Evolutionary conservation across 352 stramenopile species (phyloP).

Genomic region (Globisporangium nunn): DNA sequence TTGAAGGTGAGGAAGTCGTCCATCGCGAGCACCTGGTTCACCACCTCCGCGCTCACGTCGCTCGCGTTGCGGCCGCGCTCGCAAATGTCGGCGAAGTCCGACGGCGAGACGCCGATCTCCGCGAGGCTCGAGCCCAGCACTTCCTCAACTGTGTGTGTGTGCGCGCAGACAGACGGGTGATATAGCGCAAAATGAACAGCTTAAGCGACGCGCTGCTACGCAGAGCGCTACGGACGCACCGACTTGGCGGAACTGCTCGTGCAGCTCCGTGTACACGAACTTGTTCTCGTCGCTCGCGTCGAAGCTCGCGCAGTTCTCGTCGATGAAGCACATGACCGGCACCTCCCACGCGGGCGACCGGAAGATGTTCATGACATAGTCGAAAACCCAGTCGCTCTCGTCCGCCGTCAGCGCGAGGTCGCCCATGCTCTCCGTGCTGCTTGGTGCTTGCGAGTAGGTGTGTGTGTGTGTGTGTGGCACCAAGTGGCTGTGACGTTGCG

Average conservation of each 20-base stretch:
- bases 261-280: conserved; percentile 81
- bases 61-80: conserved; percentile 52
- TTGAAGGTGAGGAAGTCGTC: conserved; percentile 91
- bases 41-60: conserved; percentile 65
- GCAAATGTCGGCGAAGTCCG: conserved; percentile 81
- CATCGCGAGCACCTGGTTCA: conserved; percentile 85
- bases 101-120: conserved; percentile 77
- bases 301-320: conserved; percentile 86
- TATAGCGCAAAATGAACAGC: no score
- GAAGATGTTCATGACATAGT: conserved; percentile 86
- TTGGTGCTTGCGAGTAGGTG: no score
- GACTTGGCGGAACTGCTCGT: conserved; percentile 73
- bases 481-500: no score
- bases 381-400: conserved; percentile 83
- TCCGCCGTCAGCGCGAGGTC: conserved; percentile 39
- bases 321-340: conserved; percentile 86
- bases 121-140: conserved; percentile 75
- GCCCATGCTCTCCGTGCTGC: conserved; percentile 6
- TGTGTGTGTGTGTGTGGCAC: neutral
- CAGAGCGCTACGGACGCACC: conserved; percentile 9
- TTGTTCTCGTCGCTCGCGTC: conserved; percentile 89
- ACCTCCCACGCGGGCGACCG: conserved; percentile 84
- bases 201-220: no score
- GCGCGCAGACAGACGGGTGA: neutral
- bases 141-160: conserved; percentile 37